Evolutionary conservation across 768 basidiomycete species (phyloP).

Genomic region (Termitomyces titanicus): DNA sequence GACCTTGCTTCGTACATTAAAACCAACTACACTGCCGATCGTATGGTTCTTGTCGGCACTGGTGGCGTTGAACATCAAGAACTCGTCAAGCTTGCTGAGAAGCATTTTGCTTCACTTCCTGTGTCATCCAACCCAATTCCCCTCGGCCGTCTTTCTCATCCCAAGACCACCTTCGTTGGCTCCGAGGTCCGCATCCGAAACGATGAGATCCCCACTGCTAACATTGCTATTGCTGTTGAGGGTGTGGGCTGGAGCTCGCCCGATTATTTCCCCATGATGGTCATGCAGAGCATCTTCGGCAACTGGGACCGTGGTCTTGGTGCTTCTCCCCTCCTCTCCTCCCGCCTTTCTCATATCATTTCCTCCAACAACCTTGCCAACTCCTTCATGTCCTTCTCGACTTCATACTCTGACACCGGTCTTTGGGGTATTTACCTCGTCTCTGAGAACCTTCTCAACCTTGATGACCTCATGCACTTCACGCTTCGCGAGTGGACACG

Average conservation of each 20-base stretch:
- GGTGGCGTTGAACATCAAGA: slow-evolving; percentile 92
- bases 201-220: slow-evolving; percentile 83
- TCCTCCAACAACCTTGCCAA: slow-evolving; percentile 95
- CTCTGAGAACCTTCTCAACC: slow-evolving; percentile 89
- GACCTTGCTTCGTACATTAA: slow-evolving; percentile 91
- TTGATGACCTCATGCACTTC: slow-evolving; percentile 93
- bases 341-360: slow-evolving; percentile 87
- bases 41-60: slow-evolving; percentile 97
- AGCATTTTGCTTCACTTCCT: slow-evolving; percentile 88
- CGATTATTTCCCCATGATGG: slow-evolving; percentile 99
- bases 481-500: slow-evolving; percentile 94
- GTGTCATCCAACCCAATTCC: slow-evolving; percentile 85
- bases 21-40: slow-evolving; percentile 97
- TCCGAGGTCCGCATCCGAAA: slow-evolving; percentile 95
- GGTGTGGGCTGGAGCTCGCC: slow-evolving; percentile 98
- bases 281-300: slow-evolving; percentile 95
- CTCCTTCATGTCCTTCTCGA: slow-evolving; percentile 99
- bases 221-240: slow-evolving; percentile 96
- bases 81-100: slow-evolving; percentile 92
- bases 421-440: slow-evolving; percentile 99
- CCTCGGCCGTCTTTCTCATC: slow-evolving; percentile 74
- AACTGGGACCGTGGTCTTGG: slow-evolving; percentile 99
- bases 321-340: slow-evolving; percentile 83
- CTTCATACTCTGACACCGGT: slow-evolving; percentile 97
- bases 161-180: slow-evolving; percentile 82